Evolutionary conservation across 2,329 filamentous ascomycete genomes (phyloP), one percentile per base, ranked within the genome.

Genomic region (Balansia obtecta): DNA sequence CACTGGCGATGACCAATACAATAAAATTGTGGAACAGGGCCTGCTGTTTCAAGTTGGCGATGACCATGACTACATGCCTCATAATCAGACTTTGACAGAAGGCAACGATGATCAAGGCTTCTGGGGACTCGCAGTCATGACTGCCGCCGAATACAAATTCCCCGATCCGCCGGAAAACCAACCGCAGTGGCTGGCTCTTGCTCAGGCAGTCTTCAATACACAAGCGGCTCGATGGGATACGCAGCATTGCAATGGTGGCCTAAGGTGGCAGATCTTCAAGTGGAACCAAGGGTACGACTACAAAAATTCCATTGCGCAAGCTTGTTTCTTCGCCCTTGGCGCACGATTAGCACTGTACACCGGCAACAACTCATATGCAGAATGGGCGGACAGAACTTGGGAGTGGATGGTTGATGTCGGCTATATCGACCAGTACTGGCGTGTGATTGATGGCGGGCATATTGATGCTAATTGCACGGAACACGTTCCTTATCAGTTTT

Each of bases 241-340:
- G 1, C 65, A 72, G 1, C 69, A 78, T 48, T 94, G 88, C 58
- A 74, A 72, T n/a, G 88, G 88, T 40, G 88, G 88, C 6, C 65
- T 93, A 47, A 78, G 85, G 54, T 91, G 86, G 86, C 88, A 95
- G 67, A 88, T 95, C 45, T 91, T 86, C 62, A 74, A 78, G 1
- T 89, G 86, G 71, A 93, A 94, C 62, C 80, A 77, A 40, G 89
- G 88, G 13, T 95, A 83, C 66, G 76, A 84, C 58, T 89, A 91
- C 74, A 93, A 82, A 60, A 82, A 82, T 53, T 74, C 78, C 2
- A 80, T 82, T 52, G 80, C 78, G 0, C 78, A 81, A 56, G 79
- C 76, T 1, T 78, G 76, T 53, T 81, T 82, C 65, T 82, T 82
- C 61, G 77, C 79, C 49, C 66, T 82, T 12, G 78, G 73, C 13